These are phyloP conservation scores for Eustoma russellianum DNA, from an alignment of 257 asterid genomes.

Conservation along the genomic window DNA sequence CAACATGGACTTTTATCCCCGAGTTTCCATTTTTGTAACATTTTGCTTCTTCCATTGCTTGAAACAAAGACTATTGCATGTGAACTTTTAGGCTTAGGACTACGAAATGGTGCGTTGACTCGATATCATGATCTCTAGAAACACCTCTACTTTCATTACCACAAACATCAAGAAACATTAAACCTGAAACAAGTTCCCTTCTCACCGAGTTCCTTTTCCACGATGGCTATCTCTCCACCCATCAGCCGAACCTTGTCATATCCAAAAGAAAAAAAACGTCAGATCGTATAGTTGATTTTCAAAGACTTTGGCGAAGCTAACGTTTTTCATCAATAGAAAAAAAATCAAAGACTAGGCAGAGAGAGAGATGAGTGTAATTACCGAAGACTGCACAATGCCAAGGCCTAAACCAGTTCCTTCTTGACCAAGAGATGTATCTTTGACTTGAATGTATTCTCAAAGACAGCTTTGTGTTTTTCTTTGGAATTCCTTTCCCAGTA, in stretches of 20 bases:
- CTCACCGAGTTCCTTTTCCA: conserved; percentile 13
- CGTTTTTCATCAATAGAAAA: too few species aligned
- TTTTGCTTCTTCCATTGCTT: too few species aligned
- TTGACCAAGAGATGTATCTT: conserved; percentile 42
- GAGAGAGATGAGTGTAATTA: conserved; percentile 9
- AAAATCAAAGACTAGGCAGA: not conserved
- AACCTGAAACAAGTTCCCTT: conserved; percentile 21
- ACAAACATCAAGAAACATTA: conserved; percentile 10
- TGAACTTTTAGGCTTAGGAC: conserved; percentile 33
- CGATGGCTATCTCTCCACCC: conserved; percentile 23
- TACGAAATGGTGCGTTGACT: conserved; percentile 13
- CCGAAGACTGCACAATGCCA: conserved; percentile 81
- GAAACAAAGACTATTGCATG: conserved; percentile 46
- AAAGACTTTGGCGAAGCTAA: too few species aligned
- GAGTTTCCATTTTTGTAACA: conserved; percentile 28
- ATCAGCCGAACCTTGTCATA: conserved; percentile 16
- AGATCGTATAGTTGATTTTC: too few species aligned
- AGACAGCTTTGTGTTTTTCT: conserved; percentile 50
- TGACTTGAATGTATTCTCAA: too few species aligned
- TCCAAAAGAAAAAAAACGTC: not conserved
- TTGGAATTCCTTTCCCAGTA: conserved; percentile 82
- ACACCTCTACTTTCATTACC: not conserved
- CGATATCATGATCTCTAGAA: conserved; percentile 18
- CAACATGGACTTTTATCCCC: conserved; percentile 41
- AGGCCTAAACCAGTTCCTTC: conserved; percentile 91